These are phyloP conservation scores for Neofusicoccum kwambonambiense DNA, from an alignment of 2,329 filamentous ascomycete genomes.

Conservation along the genomic window DNA sequence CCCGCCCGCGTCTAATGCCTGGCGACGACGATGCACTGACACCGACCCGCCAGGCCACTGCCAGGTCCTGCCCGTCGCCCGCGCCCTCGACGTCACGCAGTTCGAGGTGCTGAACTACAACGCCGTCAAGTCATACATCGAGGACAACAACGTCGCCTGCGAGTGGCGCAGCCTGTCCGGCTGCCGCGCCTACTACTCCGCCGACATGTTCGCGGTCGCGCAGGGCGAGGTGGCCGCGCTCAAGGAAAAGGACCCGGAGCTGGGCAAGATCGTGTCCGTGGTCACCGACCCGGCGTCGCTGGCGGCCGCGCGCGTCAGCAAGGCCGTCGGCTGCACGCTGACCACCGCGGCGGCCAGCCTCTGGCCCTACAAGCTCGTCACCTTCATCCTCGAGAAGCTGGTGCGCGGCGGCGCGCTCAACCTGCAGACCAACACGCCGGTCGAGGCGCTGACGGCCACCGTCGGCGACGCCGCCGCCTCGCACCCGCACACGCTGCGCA, in stretches of 20 bases:
- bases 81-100: conserved; percentile 58
- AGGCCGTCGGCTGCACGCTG: conserved; percentile 59
- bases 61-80: conserved; percentile 67
- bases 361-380: conserved; percentile 84
- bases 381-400: conserved; percentile 65
- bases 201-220: conserved; percentile 55
- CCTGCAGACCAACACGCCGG: conserved; percentile 72
- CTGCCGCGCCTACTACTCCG: conserved; percentile 62
- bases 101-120: conserved; percentile 72
- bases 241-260: conserved; percentile 53
- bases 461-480: conserved; percentile 22
- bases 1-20: neutral
- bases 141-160: conserved; percentile 60
- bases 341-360: conserved; percentile 65
- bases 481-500: conserved; percentile 52
- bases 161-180: conserved; percentile 66
- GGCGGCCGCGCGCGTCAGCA: conserved; percentile 48
- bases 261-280: conserved; percentile 47
- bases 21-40: neutral
- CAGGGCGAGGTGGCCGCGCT: conserved; percentile 53
- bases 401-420: conserved; percentile 57
- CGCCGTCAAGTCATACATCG: conserved; percentile 59
- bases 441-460: conserved; percentile 35
- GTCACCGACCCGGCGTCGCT: conserved; percentile 47
- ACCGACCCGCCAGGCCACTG: conserved; percentile 55